phyloP scores from a whole-genome alignment of 2,329 filamentous ascomycete genomes.

The Colletotrichum paranaense region DNA sequence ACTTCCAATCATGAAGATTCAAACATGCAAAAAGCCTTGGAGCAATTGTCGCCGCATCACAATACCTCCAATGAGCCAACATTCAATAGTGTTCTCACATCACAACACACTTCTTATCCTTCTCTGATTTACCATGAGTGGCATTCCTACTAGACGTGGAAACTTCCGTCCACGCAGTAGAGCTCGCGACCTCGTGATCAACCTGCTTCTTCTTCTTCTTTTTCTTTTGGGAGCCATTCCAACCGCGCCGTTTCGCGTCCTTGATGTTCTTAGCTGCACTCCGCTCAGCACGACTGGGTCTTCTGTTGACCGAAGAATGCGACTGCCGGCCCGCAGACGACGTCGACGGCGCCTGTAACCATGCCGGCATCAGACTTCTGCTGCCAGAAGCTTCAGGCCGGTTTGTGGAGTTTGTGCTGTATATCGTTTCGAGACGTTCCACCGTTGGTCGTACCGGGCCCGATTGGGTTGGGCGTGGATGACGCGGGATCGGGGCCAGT shows the following conservation, averaged over 20 bases:
- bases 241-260: conserved; percentile 69
- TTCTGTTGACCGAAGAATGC: conserved; percentile 57
- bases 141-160: conserved; percentile 42
- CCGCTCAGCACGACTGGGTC: conserved; percentile 66
- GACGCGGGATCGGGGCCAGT: conserved; percentile 64
- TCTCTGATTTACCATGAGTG: conserved; percentile 48
- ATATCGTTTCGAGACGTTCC: conserved; percentile 67
- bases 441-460: conserved; percentile 56
- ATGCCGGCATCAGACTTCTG: conserved; percentile 43
- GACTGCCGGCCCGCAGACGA: conserved; percentile 48
- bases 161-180: conserved; percentile 65
- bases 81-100: conserved; percentile 54
- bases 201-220: conserved; percentile 49
- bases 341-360: conserved; percentile 48
- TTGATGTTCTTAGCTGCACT: conserved; percentile 72
- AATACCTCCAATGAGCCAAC: not conserved
- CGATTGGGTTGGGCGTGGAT: conserved; percentile 54
- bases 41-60: not conserved
- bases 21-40: not conserved
- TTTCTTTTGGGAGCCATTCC: conserved; percentile 56
- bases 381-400: conserved; percentile 20
- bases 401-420: conserved; percentile 46
- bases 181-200: conserved; percentile 55
- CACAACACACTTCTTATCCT: conserved; percentile 62
- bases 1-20: not conserved